Evolutionary conservation across 1,284 basidiomycete genomes (phyloP).

Genomic region (Schizopora paradoxa): DNA sequence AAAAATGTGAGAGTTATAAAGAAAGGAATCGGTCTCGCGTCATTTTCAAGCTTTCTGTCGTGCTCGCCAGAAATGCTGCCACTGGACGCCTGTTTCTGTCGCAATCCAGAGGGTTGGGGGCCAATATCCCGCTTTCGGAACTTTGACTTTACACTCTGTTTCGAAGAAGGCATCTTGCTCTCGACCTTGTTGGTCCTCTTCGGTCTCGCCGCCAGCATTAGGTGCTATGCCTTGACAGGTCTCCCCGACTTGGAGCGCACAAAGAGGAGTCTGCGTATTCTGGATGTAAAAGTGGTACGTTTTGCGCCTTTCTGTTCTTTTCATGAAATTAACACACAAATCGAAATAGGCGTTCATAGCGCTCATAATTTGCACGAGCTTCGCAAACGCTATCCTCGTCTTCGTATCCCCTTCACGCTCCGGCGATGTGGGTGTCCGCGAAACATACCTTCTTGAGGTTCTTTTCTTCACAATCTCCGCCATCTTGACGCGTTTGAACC

Average conservation of each 20-base stretch:
- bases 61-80: neutral
- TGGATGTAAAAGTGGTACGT: slow-evolving; percentile 63
- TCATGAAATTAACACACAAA: neutral
- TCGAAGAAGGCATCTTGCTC: slow-evolving; percentile 69
- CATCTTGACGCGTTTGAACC: slow-evolving; percentile 61
- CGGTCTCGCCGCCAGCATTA: slow-evolving; percentile 37
- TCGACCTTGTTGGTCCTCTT: slow-evolving; percentile 47
- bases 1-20: neutral
- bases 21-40: neutral
- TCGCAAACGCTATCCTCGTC: slow-evolving; percentile 33
- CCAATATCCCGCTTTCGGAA: slow-evolving; percentile 54
- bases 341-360: slow-evolving; percentile 38
- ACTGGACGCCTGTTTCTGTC: slow-evolving; percentile 28
- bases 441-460: slow-evolving; percentile 55
- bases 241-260: slow-evolving; percentile 27
- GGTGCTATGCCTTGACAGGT: slow-evolving; percentile 30
- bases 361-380: slow-evolving; percentile 38
- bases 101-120: slow-evolving; percentile 58
- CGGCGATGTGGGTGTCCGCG: slow-evolving; percentile 45
- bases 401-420: slow-evolving; percentile 30
- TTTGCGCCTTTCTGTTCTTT: slow-evolving; percentile 1
- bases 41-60: slow-evolving; percentile 7
- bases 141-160: slow-evolving; percentile 83
- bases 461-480: slow-evolving; percentile 43
- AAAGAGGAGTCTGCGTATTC: slow-evolving; percentile 41